These are phyloP conservation scores for Exophiala dermatitidis DNA, from an alignment of 2,329 filamentous ascomycete species.

Conservation along the genomic window DNA sequence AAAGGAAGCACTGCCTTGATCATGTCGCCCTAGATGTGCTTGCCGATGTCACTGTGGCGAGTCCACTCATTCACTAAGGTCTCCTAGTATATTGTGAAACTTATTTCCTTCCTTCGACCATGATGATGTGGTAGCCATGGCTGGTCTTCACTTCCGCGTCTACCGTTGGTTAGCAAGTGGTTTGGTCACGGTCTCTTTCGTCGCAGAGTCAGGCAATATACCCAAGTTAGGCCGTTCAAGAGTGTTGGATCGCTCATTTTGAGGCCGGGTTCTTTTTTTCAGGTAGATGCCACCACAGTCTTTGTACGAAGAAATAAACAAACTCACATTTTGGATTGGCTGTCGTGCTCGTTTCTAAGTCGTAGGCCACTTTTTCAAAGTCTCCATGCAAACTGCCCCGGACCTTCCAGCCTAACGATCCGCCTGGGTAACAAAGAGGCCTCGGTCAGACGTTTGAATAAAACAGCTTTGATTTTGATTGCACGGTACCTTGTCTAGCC, in stretches of 20 bases:
- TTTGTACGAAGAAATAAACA: slow-evolving; percentile 6
- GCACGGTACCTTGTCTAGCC: slow-evolving; percentile 46
- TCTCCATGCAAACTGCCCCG: slow-evolving; percentile 50
- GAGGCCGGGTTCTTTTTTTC: slow-evolving; percentile 6
- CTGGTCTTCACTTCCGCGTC: slow-evolving; percentile 56
- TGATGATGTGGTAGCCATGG: slow-evolving; percentile 62
- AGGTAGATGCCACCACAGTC: slow-evolving; percentile 14
- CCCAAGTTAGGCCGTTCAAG: neutral
- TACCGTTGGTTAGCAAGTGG: slow-evolving; percentile 9
- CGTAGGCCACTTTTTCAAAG: slow-evolving; percentile 58
- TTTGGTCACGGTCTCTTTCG: slow-evolving; percentile 11
- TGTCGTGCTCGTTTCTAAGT: slow-evolving; percentile 54
- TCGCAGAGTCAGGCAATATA: too few relatives aligned
- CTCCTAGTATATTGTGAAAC: slow-evolving; percentile 2
- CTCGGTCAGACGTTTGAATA: slow-evolving; percentile 2
- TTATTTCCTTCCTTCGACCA: slow-evolving; percentile 59
- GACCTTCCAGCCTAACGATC: slow-evolving; percentile 57
- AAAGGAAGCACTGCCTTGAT: slow-evolving; percentile 23
- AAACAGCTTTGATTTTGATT: neutral
- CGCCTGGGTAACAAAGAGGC: slow-evolving; percentile 39
- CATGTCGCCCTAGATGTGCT: slow-evolving; percentile 26
- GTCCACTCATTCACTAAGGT: slow-evolving; percentile 22
- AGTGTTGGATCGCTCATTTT: slow-evolving; percentile 11
- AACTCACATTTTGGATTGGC: slow-evolving; percentile 46
- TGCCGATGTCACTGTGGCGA: slow-evolving; percentile 25